These are phyloP conservation scores for Hypoxylon sp. DNA, from an alignment of 2,329 filamentous ascomycete species.

Conservation along the genomic window DNA sequence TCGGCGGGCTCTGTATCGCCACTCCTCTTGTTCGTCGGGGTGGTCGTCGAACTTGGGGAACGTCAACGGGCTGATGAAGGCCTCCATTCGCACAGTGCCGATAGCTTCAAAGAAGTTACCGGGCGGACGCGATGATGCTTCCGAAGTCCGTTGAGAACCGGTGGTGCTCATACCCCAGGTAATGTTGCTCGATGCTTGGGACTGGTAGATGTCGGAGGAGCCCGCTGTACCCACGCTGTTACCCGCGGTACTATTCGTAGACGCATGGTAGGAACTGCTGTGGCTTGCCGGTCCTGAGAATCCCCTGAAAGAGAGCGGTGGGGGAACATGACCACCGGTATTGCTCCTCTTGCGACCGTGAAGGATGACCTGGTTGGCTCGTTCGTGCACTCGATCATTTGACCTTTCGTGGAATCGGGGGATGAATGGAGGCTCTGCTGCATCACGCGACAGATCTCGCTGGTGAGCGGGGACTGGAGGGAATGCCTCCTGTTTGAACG, in stretches of 20 bases:
- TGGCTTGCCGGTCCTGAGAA: slow-evolving; percentile 73
- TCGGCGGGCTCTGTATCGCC: slow-evolving; percentile 63
- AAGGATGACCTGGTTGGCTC: slow-evolving; percentile 61
- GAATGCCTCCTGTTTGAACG: slow-evolving; percentile 56
- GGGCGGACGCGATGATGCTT: slow-evolving; percentile 65
- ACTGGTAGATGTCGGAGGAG: slow-evolving; percentile 73
- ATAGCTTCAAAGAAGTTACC: slow-evolving; percentile 87
- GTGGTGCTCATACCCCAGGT: slow-evolving; percentile 62
- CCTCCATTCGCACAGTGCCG: slow-evolving; percentile 96
- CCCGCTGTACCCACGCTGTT: slow-evolving; percentile 71
- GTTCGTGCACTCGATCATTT: slow-evolving; percentile 58
- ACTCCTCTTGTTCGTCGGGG: slow-evolving; percentile 66
- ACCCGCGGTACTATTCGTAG: slow-evolving; percentile 70
- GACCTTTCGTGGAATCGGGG: slow-evolving; percentile 76
- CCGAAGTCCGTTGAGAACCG: slow-evolving; percentile 67
- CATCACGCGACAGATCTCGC: slow-evolving; percentile 68
- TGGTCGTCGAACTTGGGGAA: slow-evolving; percentile 64
- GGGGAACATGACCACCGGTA: slow-evolving; percentile 81
- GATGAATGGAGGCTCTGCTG: slow-evolving; percentile 80
- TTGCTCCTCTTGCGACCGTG: slow-evolving; percentile 92
- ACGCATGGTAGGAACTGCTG: slow-evolving; percentile 60
- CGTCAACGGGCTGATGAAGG: slow-evolving; percentile 82
- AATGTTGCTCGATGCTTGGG: slow-evolving; percentile 63
- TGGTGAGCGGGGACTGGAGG: slow-evolving; percentile 58
- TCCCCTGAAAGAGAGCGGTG: slow-evolving; percentile 81